phyloP scores from a whole-genome alignment of 192 early-diverging fungal genomes.

The Chytriomyces sp. region DNA sequence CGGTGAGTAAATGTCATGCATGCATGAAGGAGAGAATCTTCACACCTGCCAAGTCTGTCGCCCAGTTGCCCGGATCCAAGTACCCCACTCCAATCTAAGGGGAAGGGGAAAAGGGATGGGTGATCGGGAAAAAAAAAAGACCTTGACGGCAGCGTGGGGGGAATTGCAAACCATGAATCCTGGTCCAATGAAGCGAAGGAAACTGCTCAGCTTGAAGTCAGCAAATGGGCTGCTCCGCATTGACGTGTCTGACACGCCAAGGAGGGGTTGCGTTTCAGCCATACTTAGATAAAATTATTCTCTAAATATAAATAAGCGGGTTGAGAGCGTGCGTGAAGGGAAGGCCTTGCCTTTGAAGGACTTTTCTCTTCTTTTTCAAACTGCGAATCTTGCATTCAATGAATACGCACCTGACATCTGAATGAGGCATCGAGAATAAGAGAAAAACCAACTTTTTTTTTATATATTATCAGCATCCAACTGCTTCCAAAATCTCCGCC shows the following conservation, averaged over 20 bases:
- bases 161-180: conserved; percentile 46
- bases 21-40: not conserved
- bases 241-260: too few species aligned
- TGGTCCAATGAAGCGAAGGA: conserved; percentile 49
- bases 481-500: conserved; percentile 10
- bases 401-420: too few species aligned
- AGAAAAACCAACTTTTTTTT: too few species aligned
- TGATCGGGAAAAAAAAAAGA: not conserved
- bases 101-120: not conserved
- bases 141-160: not conserved
- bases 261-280: too few species aligned
- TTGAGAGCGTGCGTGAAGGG: too few species aligned
- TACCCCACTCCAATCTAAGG: conserved; percentile 53
- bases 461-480: not conserved
- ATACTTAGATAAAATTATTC: too few species aligned
- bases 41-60: conserved; percentile 66
- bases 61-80: conserved; percentile 87
- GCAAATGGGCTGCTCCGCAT: too few species aligned
- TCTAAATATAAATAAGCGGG: too few species aligned
- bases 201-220: not conserved
- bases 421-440: too few species aligned
- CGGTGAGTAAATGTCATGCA: conserved; percentile 35
- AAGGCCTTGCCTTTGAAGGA: too few species aligned
- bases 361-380: too few species aligned
- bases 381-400: too few species aligned